These are phyloP conservation scores for Echeveria elegans DNA, from an alignment of 164 flowering plant genomes.

Conservation along the genomic window DNA sequence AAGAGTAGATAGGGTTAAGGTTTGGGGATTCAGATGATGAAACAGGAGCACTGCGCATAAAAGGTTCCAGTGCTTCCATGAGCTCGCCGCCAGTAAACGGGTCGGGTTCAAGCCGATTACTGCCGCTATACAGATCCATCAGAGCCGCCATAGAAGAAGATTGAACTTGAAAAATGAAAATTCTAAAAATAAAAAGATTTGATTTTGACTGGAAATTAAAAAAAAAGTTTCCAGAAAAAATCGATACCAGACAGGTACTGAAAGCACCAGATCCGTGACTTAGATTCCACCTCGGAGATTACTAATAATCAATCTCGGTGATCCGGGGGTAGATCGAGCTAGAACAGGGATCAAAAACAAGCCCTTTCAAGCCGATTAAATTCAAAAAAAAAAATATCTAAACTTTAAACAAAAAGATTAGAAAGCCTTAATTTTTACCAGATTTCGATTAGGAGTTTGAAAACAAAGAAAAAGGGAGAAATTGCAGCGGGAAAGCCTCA, in stretches of 20 bases:
- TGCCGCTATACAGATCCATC: conserved; percentile 35
- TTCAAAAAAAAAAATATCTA: neutral
- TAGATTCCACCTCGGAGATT: conserved; percentile 19
- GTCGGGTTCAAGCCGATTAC: conserved; percentile 32
- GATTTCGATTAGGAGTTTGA: neutral
- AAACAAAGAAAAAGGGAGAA: conserved; percentile 21
- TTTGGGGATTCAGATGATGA: conserved; percentile 13
- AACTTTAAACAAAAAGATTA: conserved; percentile 8
- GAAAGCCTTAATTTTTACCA: neutral
- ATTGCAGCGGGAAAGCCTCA: neutral
- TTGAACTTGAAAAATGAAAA: neutral
- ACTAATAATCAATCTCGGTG: conserved; percentile 27
- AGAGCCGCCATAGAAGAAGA: conserved; percentile 41
- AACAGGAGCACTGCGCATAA: conserved; percentile 65
- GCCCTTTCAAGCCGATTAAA: conserved; percentile 34
- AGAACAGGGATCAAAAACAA: conserved; percentile 48
- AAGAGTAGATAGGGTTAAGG: conserved; percentile 11
- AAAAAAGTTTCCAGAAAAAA: neutral
- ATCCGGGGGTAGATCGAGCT: conserved; percentile 15
- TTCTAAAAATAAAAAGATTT: conserved; percentile 19
- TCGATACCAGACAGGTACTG: conserved; percentile 21
- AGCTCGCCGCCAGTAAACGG: conserved; percentile 43
- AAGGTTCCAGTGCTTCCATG: conserved; percentile 93
- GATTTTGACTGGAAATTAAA: conserved; percentile 22
- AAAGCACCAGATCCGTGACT: conserved; percentile 9